Evolutionary conservation across 2,329 filamentous ascomycete species (phyloP).

Genomic region (Aspergillus tamarii): DNA sequence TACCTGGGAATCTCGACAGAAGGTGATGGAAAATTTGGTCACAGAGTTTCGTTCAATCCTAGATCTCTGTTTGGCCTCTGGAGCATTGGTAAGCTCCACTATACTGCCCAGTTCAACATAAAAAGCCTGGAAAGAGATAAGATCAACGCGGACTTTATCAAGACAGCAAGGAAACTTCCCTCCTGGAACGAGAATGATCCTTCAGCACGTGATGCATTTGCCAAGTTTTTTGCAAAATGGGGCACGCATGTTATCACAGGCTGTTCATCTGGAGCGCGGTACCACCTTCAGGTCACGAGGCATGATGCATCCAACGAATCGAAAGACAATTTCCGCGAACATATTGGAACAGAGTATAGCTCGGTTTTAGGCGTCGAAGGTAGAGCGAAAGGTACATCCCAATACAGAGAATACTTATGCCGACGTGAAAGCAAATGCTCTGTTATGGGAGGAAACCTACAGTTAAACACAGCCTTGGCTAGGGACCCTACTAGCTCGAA

Average conservation of each 20-base stretch:
- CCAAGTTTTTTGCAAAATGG: conserved; percentile 1
- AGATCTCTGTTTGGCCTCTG: conserved; percentile 1
- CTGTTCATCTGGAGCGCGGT: conserved; percentile 1
- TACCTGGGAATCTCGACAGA: conserved; percentile 1
- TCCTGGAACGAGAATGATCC: conserved; percentile 1
- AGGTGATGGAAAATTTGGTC: conserved; percentile 3
- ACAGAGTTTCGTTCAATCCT: neutral
- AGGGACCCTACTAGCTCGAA: conserved; percentile 1
- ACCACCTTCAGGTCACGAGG: conserved; percentile 2
- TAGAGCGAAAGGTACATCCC: conserved; percentile 1
- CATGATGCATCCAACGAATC: conserved; percentile 2
- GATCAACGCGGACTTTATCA: neutral
- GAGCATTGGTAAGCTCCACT: conserved; percentile 1
- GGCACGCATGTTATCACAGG: conserved; percentile 5
- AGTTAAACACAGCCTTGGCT: neutral
- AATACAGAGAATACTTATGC: conserved; percentile 3
- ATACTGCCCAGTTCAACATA: conserved; percentile 1
- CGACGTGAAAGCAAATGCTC: conserved; percentile 5
- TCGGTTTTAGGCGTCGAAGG: conserved; percentile 1
- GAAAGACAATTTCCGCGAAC: conserved; percentile 2
- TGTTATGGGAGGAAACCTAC: conserved; percentile 1
- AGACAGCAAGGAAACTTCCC: neutral
- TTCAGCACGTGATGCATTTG: conserved; percentile 3
- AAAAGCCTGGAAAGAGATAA: conserved; percentile 1
- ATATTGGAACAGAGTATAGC: conserved; percentile 4